These are phyloP conservation scores for Phytophthora sp. DNA, from an alignment of 352 stramenopile genomes.

Conservation along the genomic window DNA sequence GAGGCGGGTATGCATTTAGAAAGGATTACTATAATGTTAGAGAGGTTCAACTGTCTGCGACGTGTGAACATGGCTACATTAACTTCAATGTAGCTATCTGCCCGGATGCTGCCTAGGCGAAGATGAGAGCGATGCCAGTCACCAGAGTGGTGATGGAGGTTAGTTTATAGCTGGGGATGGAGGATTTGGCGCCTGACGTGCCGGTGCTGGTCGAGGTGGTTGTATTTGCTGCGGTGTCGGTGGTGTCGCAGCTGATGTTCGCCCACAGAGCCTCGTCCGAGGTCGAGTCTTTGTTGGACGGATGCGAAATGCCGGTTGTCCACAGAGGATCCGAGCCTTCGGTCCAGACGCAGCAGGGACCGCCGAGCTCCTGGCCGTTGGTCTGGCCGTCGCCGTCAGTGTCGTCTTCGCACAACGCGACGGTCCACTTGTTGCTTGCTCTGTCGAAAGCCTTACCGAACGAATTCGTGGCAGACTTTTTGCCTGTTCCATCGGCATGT, in stretches of 20 bases:
- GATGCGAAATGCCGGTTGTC: neutral
- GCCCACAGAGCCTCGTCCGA: neutral
- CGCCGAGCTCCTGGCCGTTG: neutral
- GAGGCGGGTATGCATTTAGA: slow-evolving; percentile 2
- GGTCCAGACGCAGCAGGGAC: neutral
- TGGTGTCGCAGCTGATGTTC: neutral
- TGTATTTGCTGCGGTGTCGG: neutral
- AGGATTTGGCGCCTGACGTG: neutral
- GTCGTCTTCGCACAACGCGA: neutral
- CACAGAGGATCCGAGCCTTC: neutral
- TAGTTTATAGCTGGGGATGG: neutral
- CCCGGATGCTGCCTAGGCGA: neutral
- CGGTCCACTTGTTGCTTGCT: neutral
- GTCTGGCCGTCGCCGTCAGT: neutral
- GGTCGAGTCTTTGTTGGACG: neutral
- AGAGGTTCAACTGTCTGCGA: neutral
- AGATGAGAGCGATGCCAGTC: neutral
- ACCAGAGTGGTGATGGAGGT: neutral
- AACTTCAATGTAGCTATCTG: slow-evolving; percentile 4
- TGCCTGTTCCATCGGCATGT: neutral
- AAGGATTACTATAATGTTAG: neutral
- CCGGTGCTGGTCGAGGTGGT: neutral
- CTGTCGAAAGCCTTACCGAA: neutral
- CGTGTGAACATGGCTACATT: slow-evolving; percentile 3
- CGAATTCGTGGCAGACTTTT: neutral